Percentiles rank a stretch among this genome's conserved stretches.
These are phyloP conservation scores for Alternaria ventricosa DNA, from an alignment of 2,329 filamentous ascomycete genomes.

Conservation along the genomic window DNA sequence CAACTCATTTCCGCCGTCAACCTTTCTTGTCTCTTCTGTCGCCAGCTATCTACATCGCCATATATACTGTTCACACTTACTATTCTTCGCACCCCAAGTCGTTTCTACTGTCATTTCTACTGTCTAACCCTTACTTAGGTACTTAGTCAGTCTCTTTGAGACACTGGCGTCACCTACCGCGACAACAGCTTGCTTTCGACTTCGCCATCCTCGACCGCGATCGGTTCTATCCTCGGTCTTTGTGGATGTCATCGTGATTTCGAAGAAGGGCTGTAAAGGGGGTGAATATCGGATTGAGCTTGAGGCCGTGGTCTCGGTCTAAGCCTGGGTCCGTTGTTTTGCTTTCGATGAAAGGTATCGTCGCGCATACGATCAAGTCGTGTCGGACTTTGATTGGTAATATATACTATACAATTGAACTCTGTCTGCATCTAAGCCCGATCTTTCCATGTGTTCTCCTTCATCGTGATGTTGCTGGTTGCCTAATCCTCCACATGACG, in stretches of 20 bases:
- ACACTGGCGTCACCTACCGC: background rate
- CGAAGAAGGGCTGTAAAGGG: too few species aligned
- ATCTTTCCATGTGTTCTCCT: background rate
- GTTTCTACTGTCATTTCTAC: background rate
- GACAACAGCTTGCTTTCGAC: background rate
- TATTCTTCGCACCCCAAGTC: background rate
- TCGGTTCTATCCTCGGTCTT: background rate
- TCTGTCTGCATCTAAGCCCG: rapidly evolving
- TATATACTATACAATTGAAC: too few species aligned
- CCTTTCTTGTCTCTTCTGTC: background rate
- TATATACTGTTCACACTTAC: background rate
- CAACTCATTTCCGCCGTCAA: background rate
- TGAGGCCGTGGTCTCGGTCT: background rate
- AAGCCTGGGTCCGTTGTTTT: rapidly evolving
- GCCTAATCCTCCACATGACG: background rate
- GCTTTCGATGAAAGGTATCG: rapidly evolving
- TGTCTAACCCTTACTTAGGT: background rate
- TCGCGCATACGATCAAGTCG: background rate
- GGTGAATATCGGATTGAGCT: background rate
- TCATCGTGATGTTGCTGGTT: background rate
- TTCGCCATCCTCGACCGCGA: background rate
- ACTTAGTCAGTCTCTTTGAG: background rate
- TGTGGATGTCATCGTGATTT: background rate
- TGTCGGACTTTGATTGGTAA: too few species aligned
- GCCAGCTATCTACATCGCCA: background rate